A percentile compares a stretch with the other conserved stretches of the same genome.
Evolutionary conservation across 2,329 filamentous ascomycete species (phyloP).

Genomic region (Aspergillus carbonarius): DNA sequence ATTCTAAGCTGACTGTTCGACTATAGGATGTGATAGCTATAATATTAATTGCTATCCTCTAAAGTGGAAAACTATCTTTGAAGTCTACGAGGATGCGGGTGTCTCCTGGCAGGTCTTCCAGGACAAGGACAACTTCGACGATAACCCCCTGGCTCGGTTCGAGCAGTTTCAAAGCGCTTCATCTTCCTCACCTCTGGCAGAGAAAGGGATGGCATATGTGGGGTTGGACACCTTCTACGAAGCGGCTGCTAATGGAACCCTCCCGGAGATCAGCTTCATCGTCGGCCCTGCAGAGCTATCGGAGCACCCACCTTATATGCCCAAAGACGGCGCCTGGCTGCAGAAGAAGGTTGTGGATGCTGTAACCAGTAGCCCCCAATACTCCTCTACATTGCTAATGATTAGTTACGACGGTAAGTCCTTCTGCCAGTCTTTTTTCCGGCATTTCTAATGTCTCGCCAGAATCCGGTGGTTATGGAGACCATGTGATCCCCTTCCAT

Average conservation of each 20-base stretch:
- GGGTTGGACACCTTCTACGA: conserved; percentile 53
- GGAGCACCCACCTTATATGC: conserved; percentile 55
- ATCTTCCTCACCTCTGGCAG: conserved; percentile 42
- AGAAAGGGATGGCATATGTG: conserved; percentile 49
- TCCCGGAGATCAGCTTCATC: conserved; percentile 55
- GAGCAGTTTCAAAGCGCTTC: conserved; percentile 51
- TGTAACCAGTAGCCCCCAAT: conserved; percentile 51
- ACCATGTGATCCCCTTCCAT: conserved; percentile 55
- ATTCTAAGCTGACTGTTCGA: not conserved
- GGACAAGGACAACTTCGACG: conserved; percentile 54
- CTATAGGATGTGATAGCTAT: conserved; percentile 43
- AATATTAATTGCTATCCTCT: conserved; percentile 55
- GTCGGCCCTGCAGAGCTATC: conserved; percentile 52
- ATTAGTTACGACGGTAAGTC: conserved; percentile 50
- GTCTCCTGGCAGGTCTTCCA: conserved; percentile 55
- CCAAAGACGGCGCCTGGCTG: conserved; percentile 56
- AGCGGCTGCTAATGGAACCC: conserved; percentile 51
- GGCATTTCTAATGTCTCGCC: not conserved
- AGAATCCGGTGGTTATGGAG: conserved; percentile 57
- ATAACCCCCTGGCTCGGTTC: conserved; percentile 57
- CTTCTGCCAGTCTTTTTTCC: fast-evolving
- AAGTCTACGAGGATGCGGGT: conserved; percentile 50
- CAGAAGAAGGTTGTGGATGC: conserved; percentile 54
- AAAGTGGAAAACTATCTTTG: conserved; percentile 54
- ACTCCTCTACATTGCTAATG: conserved; percentile 50